Base-by-base conservation (phyloP, 495 filamentous ascomycete genomes). In the Tuber aestivum region DNA sequence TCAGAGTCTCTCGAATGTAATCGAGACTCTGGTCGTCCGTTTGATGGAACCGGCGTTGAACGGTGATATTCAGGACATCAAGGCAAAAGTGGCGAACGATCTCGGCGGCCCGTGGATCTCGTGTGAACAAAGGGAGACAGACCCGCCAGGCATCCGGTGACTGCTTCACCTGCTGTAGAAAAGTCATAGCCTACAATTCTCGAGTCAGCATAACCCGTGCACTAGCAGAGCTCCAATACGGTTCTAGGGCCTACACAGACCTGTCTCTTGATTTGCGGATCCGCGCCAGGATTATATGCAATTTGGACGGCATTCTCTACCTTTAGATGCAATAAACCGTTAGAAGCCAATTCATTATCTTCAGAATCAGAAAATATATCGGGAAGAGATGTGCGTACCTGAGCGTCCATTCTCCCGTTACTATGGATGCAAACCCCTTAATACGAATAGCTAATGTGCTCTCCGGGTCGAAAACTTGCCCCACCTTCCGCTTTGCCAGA, bases 61-160 rank as follows among this genome's bases (percentile, higher is more conserved):
- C 90, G 61, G 94, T 92, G 85, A 93, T 93, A 84, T 97, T 97
- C 82, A 98, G 87, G 68, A 98, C 89, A 81, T 99, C 95, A 74
- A 99, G 88, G 71, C 91, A 92, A 45, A 94, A 90, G 83, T 94
- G 90, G 35, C 95, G 92, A 70, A 97, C 91, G 71, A 97, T 88
- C 72, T 97, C 94, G 74, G 91, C 89, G 78, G 90, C 84, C 76
- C 87, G 90, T n/a, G 93, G 93, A n/a, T 87, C 88, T 83, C 93
- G 89, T 35, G 90, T 91, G 85, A 97, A 97, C 77, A 99, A 90
- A 32, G 87, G 82, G 69, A 94, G 88, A 87, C 95, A 97, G 80
- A 92, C 89, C 82, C 95, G 93, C 92, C 94, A 95, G 83, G 89
- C 93, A 48, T 83, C 81, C 71, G 78, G 76, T 7, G 81, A 83